phyloP scores from a whole-genome alignment of 208 protist genomes.

The Acanthamoeba polyphaga region DNA sequence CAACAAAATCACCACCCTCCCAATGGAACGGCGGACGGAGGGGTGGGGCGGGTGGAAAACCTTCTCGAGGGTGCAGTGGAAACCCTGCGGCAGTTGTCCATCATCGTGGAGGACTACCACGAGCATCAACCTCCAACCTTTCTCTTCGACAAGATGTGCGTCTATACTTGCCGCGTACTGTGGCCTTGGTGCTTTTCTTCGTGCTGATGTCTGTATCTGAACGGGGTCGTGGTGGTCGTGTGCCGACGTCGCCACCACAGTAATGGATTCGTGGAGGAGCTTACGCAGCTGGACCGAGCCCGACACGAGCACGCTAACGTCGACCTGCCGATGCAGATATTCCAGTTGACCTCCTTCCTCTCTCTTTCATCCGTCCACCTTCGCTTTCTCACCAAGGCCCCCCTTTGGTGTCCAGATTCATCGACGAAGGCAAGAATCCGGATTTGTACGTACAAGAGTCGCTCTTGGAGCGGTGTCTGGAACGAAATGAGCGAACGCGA shows the following conservation, averaged over 20 bases:
- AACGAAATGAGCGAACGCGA: slow-evolving; percentile 48
- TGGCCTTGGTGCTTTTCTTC: too few species aligned
- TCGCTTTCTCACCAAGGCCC: not conserved
- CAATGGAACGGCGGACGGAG: not conserved
- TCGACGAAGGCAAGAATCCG: slow-evolving; percentile 56
- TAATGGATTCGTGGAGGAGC: slow-evolving; percentile 2
- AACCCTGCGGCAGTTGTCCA: slow-evolving; percentile 22
- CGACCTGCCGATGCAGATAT: slow-evolving; percentile 58
- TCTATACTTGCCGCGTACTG: too few species aligned
- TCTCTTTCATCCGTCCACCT: not conserved
- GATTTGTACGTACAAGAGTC: slow-evolving; percentile 58
- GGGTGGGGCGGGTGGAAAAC: slow-evolving; percentile 10
- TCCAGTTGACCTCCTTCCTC: not conserved
- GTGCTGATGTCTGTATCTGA: too few species aligned
- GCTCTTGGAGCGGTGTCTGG: slow-evolving; percentile 27
- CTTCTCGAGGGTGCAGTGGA: slow-evolving; percentile 33
- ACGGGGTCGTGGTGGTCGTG: not conserved
- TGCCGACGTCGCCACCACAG: not conserved
- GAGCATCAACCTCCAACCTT: slow-evolving; percentile 39
- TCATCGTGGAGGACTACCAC: slow-evolving; percentile 65
- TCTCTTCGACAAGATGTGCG: slow-evolving; percentile 45
- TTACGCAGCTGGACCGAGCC: slow-evolving; percentile 10
- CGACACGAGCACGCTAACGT: slow-evolving; percentile 43
- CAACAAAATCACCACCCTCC: not conserved
- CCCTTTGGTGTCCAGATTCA: not conserved